phyloP scores from a whole-genome alignment of 106 monocot species.

The Xerophyta viscosa region DNA sequence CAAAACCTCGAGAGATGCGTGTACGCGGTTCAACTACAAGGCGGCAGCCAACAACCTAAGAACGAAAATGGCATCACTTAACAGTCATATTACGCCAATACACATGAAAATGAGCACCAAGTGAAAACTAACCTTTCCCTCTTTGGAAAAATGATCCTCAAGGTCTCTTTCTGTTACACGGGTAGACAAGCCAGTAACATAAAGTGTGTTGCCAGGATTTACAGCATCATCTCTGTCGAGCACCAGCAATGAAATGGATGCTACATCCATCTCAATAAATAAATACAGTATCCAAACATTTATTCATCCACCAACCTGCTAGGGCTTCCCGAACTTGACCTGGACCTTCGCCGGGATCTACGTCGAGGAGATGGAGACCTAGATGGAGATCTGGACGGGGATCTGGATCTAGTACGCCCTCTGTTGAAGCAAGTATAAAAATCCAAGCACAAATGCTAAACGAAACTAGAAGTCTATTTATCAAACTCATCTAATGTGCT shows the following conservation, averaged over 20 bases:
- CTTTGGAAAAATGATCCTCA: slow-evolving; percentile 72
- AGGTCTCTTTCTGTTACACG: slow-evolving; percentile 78
- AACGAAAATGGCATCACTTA: not conserved
- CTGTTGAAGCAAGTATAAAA: slow-evolving; percentile 4
- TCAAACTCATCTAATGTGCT: too few relatives aligned
- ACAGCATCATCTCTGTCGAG: slow-evolving; percentile 16
- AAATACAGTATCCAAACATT: not conserved
- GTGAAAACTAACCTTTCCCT: slow-evolving; percentile 66
- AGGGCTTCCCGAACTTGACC: slow-evolving; percentile 37
- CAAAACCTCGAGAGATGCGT: slow-evolving; percentile 80
- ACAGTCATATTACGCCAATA: not conserved
- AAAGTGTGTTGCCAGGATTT: slow-evolving; percentile 82
- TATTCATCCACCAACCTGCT: slow-evolving; percentile 13
- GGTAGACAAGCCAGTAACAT: slow-evolving; percentile 89
- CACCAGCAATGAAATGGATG: not conserved
- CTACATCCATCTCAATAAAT: too few relatives aligned
- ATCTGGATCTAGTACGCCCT: slow-evolving; percentile 12
- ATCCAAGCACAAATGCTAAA: too few relatives aligned
- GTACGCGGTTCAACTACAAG: slow-evolving; percentile 80
- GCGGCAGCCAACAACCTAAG: slow-evolving; percentile 48
- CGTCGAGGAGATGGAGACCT: slow-evolving; percentile 27
- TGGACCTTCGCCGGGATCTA: slow-evolving; percentile 28
- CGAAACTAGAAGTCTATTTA: too few relatives aligned
- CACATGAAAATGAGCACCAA: not conserved
- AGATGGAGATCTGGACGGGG: slow-evolving; percentile 18